phyloP scores from a whole-genome alignment of 2,329 filamentous ascomycete species.

The Neopestalotiopsis sp. region DNA sequence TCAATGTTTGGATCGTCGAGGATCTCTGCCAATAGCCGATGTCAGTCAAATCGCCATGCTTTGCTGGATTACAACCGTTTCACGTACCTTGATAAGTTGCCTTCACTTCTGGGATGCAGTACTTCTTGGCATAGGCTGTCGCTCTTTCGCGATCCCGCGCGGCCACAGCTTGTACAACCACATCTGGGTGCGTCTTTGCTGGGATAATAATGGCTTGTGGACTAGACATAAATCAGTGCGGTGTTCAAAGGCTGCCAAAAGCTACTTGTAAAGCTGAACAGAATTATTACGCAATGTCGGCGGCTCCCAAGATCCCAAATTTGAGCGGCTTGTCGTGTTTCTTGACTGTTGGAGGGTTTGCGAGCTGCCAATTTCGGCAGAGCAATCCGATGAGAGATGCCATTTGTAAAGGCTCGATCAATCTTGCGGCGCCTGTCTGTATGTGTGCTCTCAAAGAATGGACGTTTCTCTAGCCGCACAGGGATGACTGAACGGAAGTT shows the following conservation, averaged over 20 bases:
- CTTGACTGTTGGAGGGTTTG: constrained; percentile 24
- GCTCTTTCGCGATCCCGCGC: constrained; percentile 54
- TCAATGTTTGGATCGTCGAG: constrained; percentile 49
- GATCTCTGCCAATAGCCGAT: constrained; percentile 30
- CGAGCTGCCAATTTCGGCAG: constrained; percentile 30
- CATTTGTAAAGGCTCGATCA: not conserved
- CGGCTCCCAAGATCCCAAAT: constrained; percentile 48
- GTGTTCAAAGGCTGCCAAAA: not conserved
- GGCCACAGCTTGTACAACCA: constrained; percentile 57
- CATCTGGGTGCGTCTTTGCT: constrained; percentile 57
- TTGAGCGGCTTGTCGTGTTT: constrained; percentile 33
- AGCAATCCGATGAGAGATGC: constrained; percentile 23
- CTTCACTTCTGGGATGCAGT: constrained; percentile 55
- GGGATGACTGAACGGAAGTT: too few species aligned
- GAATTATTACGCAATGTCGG: constrained; percentile 41
- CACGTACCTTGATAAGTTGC: constrained; percentile 52
- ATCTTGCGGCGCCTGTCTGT: not conserved
- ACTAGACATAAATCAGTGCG: constrained; percentile 26
- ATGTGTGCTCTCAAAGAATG: too few species aligned
- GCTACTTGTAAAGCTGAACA: not conserved
- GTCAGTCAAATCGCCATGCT: not conserved
- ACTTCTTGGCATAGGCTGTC: constrained; percentile 52
- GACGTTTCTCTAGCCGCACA: too few species aligned
- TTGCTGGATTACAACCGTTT: not conserved
- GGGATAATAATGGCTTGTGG: constrained; percentile 50